Percentiles rank a stretch among this genome's conserved stretches.
Evolutionary conservation across 2,329 filamentous ascomycete genomes (phyloP).

Genomic region (Thermochaetoides dissita): DNA sequence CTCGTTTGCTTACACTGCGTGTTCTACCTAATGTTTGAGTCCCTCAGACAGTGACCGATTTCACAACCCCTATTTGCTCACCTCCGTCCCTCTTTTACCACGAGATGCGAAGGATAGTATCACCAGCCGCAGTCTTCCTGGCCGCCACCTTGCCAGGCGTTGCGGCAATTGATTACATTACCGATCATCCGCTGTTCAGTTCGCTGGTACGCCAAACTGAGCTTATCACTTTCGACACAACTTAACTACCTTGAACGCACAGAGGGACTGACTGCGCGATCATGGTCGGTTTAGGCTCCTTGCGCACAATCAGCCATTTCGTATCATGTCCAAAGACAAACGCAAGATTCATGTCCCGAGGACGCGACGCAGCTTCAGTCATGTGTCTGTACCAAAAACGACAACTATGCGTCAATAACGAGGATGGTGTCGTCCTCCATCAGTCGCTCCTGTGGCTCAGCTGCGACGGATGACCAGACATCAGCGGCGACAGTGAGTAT

Average conservation of each 20-base stretch:
- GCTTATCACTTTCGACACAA: background rate
- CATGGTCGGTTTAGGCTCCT: constrained; percentile 26
- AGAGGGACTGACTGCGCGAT: background rate
- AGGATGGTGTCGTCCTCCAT: constrained; percentile 26
- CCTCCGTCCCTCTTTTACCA: background rate
- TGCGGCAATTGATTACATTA: constrained; percentile 27
- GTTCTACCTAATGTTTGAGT: background rate
- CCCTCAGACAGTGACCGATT: no score
- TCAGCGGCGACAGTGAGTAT: constrained; percentile 27
- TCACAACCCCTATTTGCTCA: background rate
- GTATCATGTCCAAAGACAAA: constrained; percentile 29
- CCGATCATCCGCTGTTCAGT: constrained; percentile 29
- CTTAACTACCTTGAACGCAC: no score
- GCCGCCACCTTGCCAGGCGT: constrained; percentile 6
- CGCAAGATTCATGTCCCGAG: constrained; percentile 28
- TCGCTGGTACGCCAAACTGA: constrained; percentile 21
- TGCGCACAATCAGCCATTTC: constrained; percentile 34
- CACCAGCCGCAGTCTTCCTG: constrained; percentile 3
- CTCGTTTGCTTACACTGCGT: constrained; percentile 1
- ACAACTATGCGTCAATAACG: constrained; percentile 25
- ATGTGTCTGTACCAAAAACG: constrained; percentile 38
- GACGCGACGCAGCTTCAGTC: constrained; percentile 32
- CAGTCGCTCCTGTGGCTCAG: constrained; percentile 29
- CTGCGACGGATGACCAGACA: constrained; percentile 33
- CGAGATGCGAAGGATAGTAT: constrained; percentile 9